These are phyloP conservation scores for Scheffersomyces titani DNA, from an alignment of 1,139 yeast species.

Conservation along the genomic window DNA sequence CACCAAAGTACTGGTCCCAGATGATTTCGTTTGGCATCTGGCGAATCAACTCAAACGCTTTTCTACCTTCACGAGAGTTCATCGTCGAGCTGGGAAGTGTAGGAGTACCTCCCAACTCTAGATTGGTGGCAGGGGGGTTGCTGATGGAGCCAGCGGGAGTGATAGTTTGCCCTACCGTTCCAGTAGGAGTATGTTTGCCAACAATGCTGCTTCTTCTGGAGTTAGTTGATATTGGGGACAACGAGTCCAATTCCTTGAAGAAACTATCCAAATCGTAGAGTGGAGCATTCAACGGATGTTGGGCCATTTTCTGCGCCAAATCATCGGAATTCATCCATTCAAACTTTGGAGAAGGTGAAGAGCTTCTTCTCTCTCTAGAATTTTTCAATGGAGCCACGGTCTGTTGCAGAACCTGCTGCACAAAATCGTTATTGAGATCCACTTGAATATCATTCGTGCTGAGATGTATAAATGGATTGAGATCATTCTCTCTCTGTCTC, in stretches of 20 bases:
- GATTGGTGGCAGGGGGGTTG: slow-evolving; percentile 7
- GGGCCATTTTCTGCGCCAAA: slow-evolving; percentile 1
- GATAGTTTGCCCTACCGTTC: background rate
- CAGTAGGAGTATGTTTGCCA: background rate
- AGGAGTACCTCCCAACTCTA: slow-evolving; percentile 4
- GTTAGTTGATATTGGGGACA: slow-evolving; percentile 24
- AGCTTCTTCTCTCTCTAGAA: background rate
- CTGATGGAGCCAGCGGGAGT: background rate
- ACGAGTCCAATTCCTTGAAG: slow-evolving; percentile 42
- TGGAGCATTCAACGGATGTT: background rate
- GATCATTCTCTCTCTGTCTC: slow-evolving; percentile 1
- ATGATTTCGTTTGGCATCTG: slow-evolving; percentile 70
- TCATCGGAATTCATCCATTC: slow-evolving; percentile 29
- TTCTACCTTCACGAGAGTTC: slow-evolving; percentile 47
- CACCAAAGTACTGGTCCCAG: slow-evolving; percentile 75
- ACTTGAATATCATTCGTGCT: background rate
- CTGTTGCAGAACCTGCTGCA: background rate
- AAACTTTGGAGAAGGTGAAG: slow-evolving; percentile 18
- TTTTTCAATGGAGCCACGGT: background rate
- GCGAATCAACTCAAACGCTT: slow-evolving; percentile 60
- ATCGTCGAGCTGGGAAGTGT: slow-evolving; percentile 3
- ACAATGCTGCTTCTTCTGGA: slow-evolving; percentile 15
- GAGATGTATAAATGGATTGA: slow-evolving; percentile 7
- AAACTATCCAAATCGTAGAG: slow-evolving; percentile 41
- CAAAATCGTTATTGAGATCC: background rate